Conservation (phyloP, 805 yeast genomes). For the Wickerhamiella australiensis region DNA sequence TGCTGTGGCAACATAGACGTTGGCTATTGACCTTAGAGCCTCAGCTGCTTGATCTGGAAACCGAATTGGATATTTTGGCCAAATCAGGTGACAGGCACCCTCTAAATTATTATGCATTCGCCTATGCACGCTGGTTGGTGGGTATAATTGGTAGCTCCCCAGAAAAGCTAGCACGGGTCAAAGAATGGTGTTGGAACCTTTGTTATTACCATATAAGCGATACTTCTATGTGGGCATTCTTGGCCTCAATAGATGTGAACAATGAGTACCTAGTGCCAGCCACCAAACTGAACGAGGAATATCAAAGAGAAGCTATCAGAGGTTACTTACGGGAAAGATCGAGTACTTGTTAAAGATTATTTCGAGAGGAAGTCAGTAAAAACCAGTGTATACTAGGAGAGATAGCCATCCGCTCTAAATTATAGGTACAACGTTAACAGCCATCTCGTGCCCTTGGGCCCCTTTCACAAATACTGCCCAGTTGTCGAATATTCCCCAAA, state of each 20-base stretch:
- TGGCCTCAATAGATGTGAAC: constrained; percentile 14
- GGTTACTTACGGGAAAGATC: constrained; percentile 7
- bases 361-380: no score
- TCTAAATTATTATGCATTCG: constrained; percentile 40
- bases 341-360: neutral
- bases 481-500: no score
- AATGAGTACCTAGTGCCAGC: constrained; percentile 13
- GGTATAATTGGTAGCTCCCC: neutral
- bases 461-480: no score
- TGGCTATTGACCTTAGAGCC: constrained; percentile 20
- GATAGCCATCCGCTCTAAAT: no score
- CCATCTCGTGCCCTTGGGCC: no score
- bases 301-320: constrained; percentile 18
- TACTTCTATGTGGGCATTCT: constrained; percentile 28
- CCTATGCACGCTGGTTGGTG: constrained; percentile 29
- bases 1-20: constrained; percentile 31
- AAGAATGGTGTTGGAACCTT: constrained; percentile 13
- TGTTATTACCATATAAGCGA: constrained; percentile 24
- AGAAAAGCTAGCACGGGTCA: neutral
- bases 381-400: no score
- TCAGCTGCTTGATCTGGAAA: constrained; percentile 7
- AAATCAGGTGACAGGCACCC: constrained; percentile 34
- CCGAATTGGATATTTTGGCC: constrained; percentile 26
- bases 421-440: no score
- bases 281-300: neutral